A percentile compares a stretch with the other conserved stretches of the same genome.
These are phyloP conservation scores for Colletotrichum viniferum DNA, from an alignment of 2,329 filamentous ascomycete species.

Conservation along the genomic window DNA sequence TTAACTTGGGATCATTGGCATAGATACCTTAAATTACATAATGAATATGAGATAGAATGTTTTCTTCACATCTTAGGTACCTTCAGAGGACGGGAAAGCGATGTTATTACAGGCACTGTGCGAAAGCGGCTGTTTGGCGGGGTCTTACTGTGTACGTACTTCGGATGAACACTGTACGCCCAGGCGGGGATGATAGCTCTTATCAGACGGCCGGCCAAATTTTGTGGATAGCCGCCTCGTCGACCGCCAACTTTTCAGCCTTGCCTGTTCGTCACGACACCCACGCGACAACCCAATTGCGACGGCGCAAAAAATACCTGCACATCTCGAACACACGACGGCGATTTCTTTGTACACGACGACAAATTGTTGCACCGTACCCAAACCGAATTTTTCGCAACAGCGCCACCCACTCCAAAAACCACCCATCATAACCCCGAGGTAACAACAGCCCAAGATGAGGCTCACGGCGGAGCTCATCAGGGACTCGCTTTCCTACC, in stretches of 20 bases:
- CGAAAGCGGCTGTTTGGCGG: too few species aligned
- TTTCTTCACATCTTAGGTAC: not conserved
- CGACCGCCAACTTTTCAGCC: conserved; percentile 22
- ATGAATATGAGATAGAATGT: not conserved
- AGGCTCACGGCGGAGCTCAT: conserved; percentile 96
- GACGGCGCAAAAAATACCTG: not conserved
- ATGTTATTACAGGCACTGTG: not conserved
- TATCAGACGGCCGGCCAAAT: conserved; percentile 7
- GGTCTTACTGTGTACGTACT: not conserved
- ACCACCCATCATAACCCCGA: not conserved
- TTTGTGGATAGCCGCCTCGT: conserved; percentile 15
- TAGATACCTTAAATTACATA: conserved; percentile 15
- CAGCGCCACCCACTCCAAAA: not conserved
- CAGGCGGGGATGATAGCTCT: conserved; percentile 15
- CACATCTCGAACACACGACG: not conserved
- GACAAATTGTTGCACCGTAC: not conserved
- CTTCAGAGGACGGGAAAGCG: not conserved
- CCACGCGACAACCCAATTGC: not conserved
- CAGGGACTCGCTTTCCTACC: conserved; percentile 92
- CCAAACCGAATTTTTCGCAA: not conserved
- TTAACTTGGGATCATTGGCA: not conserved
- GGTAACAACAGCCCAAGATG: conserved; percentile 60
- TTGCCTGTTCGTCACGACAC: conserved; percentile 1
- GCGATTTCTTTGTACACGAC: not conserved
- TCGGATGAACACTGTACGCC: not conserved